A percentile compares a stretch with the other conserved stretches of the same genome.
Conservation (phyloP, 2,329 filamentous ascomycete genomes). For the Ambrosiella xylebori region DNA sequence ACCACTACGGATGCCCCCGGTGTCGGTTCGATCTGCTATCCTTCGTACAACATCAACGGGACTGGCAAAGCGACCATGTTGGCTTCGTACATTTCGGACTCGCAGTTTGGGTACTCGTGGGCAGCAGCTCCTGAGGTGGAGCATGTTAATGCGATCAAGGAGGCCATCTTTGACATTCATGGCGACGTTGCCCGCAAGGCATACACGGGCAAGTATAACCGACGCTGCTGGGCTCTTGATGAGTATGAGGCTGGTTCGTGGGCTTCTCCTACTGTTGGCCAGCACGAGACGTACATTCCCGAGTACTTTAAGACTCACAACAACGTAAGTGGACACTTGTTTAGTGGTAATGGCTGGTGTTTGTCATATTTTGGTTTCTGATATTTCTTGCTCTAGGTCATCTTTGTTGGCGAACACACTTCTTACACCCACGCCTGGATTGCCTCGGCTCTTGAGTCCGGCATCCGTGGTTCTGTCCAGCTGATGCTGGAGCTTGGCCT, state of each 20-base stretch:
- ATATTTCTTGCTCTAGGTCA: constrained; percentile 25
- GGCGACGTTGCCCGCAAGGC: constrained; percentile 27
- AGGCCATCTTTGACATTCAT: constrained; percentile 49
- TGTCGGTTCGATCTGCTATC: constrained; percentile 48
- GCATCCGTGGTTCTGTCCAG: constrained; percentile 47
- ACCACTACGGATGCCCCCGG: constrained; percentile 36
- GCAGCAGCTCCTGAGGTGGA: constrained; percentile 35
- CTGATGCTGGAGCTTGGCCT: constrained; percentile 44
- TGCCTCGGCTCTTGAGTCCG: constrained; percentile 47
- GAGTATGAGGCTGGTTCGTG: constrained; percentile 44
- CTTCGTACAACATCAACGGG: constrained; percentile 47
- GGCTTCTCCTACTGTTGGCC: constrained; percentile 41
- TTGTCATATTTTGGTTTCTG: background rate
- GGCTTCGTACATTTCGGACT: constrained; percentile 37
- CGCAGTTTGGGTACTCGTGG: constrained; percentile 22
- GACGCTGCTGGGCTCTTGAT: constrained; percentile 49
- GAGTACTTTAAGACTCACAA: constrained; percentile 48
- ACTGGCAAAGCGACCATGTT: constrained; percentile 45
- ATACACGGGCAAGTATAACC: constrained; percentile 47
- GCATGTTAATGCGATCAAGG: constrained; percentile 44
- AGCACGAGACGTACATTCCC: constrained; percentile 53
- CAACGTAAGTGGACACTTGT: constrained; percentile 11
- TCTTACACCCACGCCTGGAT: constrained; percentile 59
- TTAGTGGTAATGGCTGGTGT: background rate
- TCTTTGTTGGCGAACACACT: constrained; percentile 54